These are phyloP conservation scores for Thraustochytrium striatum DNA, from an alignment of 352 stramenopile genomes.

Conservation along the genomic window DNA sequence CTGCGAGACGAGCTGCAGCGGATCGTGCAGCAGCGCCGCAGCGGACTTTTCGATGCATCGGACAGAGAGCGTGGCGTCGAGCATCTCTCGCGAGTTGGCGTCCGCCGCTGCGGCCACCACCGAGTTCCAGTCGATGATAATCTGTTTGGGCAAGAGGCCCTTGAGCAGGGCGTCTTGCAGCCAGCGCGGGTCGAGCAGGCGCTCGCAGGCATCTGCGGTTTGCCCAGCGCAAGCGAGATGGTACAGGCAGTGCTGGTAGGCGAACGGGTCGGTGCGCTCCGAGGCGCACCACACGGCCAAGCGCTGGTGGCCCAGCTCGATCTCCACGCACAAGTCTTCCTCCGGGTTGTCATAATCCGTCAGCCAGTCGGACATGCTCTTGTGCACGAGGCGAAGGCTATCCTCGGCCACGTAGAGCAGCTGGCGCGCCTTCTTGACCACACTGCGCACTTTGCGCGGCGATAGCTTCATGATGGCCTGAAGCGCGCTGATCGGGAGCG, in stretches of 20 bases:
- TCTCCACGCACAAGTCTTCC: background rate
- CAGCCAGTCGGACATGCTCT: slow-evolving; percentile 32
- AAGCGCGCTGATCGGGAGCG: background rate
- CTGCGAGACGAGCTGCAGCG: too few relatives aligned
- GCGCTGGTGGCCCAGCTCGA: background rate
- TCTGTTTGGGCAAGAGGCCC: too few relatives aligned
- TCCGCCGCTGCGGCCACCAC: too few relatives aligned
- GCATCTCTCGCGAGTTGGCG: too few relatives aligned
- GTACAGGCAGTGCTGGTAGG: background rate
- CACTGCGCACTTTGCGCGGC: too few relatives aligned
- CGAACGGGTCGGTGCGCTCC: background rate
- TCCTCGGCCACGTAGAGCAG: background rate
- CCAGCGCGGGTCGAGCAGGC: background rate
- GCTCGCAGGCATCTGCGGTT: background rate
- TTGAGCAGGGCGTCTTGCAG: background rate
- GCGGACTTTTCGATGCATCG: too few relatives aligned
- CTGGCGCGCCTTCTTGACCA: background rate
- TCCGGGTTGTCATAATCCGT: background rate
- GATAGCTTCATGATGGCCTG: background rate
- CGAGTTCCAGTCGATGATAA: too few relatives aligned
- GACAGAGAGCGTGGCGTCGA: too few relatives aligned
- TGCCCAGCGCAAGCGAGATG: background rate
- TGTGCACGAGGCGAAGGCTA: background rate
- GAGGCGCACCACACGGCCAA: background rate
- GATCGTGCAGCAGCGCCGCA: too few relatives aligned